phyloP scores from a whole-genome alignment of 352 stramenopile species.

The Globisporangium radiosum region DNA sequence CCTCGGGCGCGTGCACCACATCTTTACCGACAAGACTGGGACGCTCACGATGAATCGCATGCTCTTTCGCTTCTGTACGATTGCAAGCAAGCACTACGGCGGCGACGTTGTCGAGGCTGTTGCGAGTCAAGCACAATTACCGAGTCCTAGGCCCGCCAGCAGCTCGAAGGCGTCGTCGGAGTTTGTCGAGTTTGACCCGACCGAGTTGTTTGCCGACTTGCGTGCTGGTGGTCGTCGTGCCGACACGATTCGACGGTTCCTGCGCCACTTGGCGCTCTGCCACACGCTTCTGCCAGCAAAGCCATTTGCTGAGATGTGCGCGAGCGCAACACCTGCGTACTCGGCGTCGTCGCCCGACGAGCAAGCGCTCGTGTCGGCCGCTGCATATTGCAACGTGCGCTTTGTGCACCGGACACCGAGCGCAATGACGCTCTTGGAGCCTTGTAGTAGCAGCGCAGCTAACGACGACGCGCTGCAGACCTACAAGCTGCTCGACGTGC shows the following conservation, averaged over 20 bases:
- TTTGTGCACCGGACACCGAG: constrained; percentile 70
- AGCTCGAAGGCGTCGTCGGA: constrained; percentile 2
- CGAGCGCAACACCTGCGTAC: constrained; percentile 65
- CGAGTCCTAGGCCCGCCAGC: not conserved
- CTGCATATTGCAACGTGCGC: constrained; percentile 68
- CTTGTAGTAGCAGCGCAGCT: constrained; percentile 13
- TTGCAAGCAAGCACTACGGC: constrained; percentile 91
- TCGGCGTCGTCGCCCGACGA: constrained; percentile 80
- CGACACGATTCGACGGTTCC: constrained; percentile 44
- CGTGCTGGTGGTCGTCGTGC: constrained; percentile 27
- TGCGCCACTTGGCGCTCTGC: constrained; percentile 74
- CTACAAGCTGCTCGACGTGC: constrained; percentile 90
- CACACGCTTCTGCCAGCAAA: constrained; percentile 77
- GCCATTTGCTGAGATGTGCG: constrained; percentile 62
- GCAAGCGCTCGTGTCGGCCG: constrained; percentile 68
- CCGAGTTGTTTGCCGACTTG: constrained; percentile 56
- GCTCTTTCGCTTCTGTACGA: constrained; percentile 94
- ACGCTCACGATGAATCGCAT: constrained; percentile 95
- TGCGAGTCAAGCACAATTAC: not conserved
- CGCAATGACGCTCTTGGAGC: constrained; percentile 48
- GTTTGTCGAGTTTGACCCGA: constrained; percentile 72
- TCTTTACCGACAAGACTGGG: constrained; percentile 95
- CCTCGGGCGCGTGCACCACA: constrained; percentile 85
- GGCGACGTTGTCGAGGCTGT: constrained; percentile 44
- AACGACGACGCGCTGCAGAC: constrained; percentile 22